Evolutionary conservation across 2,329 filamentous ascomycete species (phyloP), one percentile per base, ranked within the genome.

Genomic region (Colletotrichum somersetense): DNA sequence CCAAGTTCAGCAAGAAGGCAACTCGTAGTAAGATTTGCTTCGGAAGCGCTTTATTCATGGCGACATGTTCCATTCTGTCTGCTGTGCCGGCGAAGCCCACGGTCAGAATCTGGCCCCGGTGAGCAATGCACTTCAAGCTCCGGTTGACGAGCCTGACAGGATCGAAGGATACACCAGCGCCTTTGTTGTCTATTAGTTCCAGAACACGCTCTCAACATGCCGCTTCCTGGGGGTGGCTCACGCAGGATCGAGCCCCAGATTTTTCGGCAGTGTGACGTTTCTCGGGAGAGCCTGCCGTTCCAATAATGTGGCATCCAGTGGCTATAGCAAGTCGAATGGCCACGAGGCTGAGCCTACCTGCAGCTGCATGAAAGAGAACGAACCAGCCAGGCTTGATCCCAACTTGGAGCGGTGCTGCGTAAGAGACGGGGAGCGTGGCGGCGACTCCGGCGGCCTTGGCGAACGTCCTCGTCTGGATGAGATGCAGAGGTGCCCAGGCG

Each of bases 131-230:
- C 70, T 85, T 85, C 38, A 91, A 77, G 50, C 86, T 87, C 70
- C 84, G 83, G 72, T 86, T 83, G 10, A 91, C 87, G 33, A 88
- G 81, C 0, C 89, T 89, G 14, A 90, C 88, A 10, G 85, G 84
- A 79, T 91, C 89, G 75, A 87, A 88, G 16, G 90, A 86, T 0
- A 89, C 82, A 79, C 91, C 85, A 2, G 88, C 88, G 0, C 89
- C 89, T 40, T 81, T 79, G 0, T 84, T 84, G 1, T 77, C 74
- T 0, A 87, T 90, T 26, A 85, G 73, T 2, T 79, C 77, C n/a
- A 84, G 79, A 2, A 91, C 85, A 18, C 81, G 75, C n/a, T 85
- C 80, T 76, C 85, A 85, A 89, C 89, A 91, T 0, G 79, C 70
- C 18, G 55, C 16, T 5, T 77, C 74, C 6, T 75, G 53, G 2